Conservation (phyloP, 495 filamentous ascomycete species). For the Evernia prunastri region DNA sequence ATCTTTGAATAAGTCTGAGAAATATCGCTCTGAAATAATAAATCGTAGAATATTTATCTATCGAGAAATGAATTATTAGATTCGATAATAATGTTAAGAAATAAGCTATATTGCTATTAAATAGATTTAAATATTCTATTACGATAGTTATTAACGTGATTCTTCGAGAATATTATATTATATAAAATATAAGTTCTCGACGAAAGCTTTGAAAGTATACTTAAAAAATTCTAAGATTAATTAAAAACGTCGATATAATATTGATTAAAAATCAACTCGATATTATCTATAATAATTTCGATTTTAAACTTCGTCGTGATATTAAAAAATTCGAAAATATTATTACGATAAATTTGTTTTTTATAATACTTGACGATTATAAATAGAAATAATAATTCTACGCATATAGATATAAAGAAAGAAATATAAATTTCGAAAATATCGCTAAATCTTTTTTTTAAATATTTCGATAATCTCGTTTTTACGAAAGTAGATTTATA, state of each 20-base stretch:
- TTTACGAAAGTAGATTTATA: not conserved
- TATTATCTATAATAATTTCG: too few species aligned
- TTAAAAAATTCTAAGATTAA: too few species aligned
- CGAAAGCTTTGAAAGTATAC: slow-evolving; percentile 2
- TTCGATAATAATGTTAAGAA: not conserved
- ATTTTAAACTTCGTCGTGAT: too few species aligned
- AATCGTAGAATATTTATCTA: not conserved
- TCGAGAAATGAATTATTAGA: not conserved
- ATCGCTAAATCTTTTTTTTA: not conserved
- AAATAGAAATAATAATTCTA: too few species aligned
- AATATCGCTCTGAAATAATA: not conserved
- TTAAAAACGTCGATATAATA: too few species aligned
- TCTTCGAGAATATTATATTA: not conserved
- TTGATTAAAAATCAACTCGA: too few species aligned
- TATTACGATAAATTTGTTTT: too few species aligned
- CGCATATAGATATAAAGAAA: too few species aligned
- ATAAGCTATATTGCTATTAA: not conserved
- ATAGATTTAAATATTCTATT: slow-evolving; percentile 3
- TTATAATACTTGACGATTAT: too few species aligned
- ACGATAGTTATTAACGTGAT: slow-evolving; percentile 3
- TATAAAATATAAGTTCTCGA: not conserved
- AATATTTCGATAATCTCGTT: not conserved
- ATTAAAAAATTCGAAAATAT: too few species aligned
- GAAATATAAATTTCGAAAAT: too few species aligned
- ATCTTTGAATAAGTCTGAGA: slow-evolving; percentile 10